Evolutionary conservation across 441 rosid species (phyloP).

Genomic region (Sinapis alba): DNA sequence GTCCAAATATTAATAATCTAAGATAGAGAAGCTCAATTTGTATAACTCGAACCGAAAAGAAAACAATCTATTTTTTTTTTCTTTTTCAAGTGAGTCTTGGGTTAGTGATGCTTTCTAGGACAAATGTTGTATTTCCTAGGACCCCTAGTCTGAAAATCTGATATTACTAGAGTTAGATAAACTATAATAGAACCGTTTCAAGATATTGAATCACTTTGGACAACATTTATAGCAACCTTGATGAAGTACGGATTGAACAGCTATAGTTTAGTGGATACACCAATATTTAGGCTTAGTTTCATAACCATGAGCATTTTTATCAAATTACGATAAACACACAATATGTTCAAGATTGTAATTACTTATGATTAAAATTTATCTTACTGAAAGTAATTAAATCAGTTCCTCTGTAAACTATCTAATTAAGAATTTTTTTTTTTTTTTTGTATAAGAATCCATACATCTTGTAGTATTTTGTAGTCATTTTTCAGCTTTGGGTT

Average conservation of each 20-base stretch:
- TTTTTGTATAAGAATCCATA: neutral
- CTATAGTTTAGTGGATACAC: neutral
- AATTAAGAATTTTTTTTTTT: neutral
- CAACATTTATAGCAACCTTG: neutral
- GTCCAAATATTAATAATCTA: constrained; percentile 14
- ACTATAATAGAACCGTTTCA: neutral
- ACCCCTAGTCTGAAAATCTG: neutral
- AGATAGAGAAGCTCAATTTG: neutral
- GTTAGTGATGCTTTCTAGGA: neutral
- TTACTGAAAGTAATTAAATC: neutral
- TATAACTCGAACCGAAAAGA: neutral
- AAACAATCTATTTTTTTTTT: neutral
- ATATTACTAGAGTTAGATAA: neutral
- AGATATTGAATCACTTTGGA: neutral
- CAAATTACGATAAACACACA: neutral
- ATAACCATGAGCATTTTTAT: neutral
- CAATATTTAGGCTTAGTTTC: neutral
- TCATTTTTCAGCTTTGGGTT: neutral
- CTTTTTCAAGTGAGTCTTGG: neutral
- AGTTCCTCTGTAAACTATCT: neutral
- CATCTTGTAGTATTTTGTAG: neutral
- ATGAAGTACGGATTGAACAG: neutral
- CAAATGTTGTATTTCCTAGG: neutral
- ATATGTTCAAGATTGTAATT: neutral
- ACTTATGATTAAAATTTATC: neutral